Percentiles rank a stretch among this genome's conserved stretches.
Evolutionary conservation across 2,329 filamentous ascomycete genomes (phyloP).

Genomic region (Fusarium gaditjirri): DNA sequence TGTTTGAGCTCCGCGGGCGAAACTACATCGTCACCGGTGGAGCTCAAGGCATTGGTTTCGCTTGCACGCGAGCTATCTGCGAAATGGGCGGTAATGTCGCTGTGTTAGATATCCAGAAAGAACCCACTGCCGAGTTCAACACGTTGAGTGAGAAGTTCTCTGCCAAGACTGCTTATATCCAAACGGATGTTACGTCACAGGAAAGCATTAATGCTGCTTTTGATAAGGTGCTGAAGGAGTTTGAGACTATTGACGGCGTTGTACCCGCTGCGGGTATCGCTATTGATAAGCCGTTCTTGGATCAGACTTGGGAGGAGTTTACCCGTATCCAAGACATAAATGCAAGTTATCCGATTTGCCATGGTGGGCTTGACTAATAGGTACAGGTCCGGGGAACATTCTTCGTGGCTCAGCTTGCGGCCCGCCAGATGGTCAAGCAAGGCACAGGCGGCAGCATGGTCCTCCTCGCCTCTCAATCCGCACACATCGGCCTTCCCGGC

Average conservation of each 20-base stretch:
- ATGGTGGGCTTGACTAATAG: not conserved
- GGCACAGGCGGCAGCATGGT: conserved; percentile 53
- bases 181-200: conserved; percentile 48
- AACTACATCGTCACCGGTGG: conserved; percentile 55
- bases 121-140: conserved; percentile 46
- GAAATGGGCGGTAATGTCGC: conserved; percentile 55
- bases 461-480: conserved; percentile 39
- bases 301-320: conserved; percentile 57
- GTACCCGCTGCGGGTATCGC: conserved; percentile 53
- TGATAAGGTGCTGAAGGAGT: conserved; percentile 34
- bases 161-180: conserved; percentile 44
- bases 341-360: conserved; percentile 41
- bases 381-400: conserved; percentile 54
- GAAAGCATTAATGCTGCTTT: conserved; percentile 45
- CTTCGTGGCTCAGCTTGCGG: conserved; percentile 53
- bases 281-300: conserved; percentile 57
- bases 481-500: conserved; percentile 37
- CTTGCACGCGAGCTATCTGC: conserved; percentile 50
- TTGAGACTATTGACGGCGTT: conserved; percentile 46
- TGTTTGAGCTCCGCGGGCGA: conserved; percentile 49
- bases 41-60: conserved; percentile 54
- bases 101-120: conserved; percentile 49
- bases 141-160: conserved; percentile 37
- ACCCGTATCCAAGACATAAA: conserved; percentile 55
- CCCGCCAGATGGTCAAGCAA: conserved; percentile 55